Evolutionary conservation across 139 green algal species (phyloP), one percentile per base, ranked within the genome.

Genomic region (Nannochloris sp.): DNA sequence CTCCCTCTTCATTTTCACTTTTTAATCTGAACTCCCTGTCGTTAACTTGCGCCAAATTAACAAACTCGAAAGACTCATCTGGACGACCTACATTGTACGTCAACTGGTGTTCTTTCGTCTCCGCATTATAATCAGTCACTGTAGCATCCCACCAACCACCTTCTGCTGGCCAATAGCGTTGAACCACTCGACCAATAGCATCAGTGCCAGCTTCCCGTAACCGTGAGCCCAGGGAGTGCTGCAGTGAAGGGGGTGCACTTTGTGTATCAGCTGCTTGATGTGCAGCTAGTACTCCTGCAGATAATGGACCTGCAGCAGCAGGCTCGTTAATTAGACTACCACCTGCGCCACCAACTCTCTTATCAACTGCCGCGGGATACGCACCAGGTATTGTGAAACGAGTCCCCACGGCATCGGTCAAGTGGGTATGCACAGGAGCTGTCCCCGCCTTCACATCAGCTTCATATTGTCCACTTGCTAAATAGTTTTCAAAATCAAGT

Each of bases 401-500:
- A 10, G 64, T 71, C 34, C 32, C 35, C 34, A 38, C 27, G 0
- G 56, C 31, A 36, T 64, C 45, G 5, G 8, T 67, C 38, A 75
- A 44, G 48, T 79, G 55, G 4, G 48, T 60, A 51, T 60, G 54
- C 9, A 61, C 25, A 4, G 71, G 75, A 14, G 70, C 60, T 7
- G 24, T 65, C 23, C 67, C 71, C 2, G 68, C 54, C 1, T 61
- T 62, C 37, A 78, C 35, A 54, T 85, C 78, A 6, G 46, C 53
- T 19, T 63, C 30, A 27, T 70, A 85, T 51, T 77, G 63, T 24
- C 79, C 79, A 39, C 60, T 71, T 37, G 77, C 70, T 45, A 90
- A 48, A 64, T 92, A 92, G 36, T 82, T 68, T 63, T 92, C 86
- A 67, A 92, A 92, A 54, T 90, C 83, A 38, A 92, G 71, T 45